A percentile compares a stretch with the other conserved stretches of the same genome.
These are phyloP conservation scores for Keithomyces neogunnii DNA, from an alignment of 2,329 filamentous ascomycete species.

Conservation along the genomic window DNA sequence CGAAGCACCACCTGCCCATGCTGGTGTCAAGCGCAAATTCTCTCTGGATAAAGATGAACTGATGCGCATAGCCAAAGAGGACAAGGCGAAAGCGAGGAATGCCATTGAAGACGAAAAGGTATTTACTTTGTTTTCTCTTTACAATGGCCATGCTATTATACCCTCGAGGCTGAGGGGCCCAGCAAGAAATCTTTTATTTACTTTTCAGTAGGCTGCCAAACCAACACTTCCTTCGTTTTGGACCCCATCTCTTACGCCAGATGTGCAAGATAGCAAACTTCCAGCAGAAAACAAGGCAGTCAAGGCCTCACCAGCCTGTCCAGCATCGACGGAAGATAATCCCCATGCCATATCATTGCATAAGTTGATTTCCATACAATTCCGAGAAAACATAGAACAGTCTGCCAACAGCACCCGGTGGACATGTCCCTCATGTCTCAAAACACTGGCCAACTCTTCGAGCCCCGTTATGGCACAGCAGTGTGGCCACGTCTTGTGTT, in stretches of 20 bases:
- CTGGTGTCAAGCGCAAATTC: conserved; percentile 61
- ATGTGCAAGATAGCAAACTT: conserved; percentile 34
- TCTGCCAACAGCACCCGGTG: conserved; percentile 34
- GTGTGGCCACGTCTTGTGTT: conserved; percentile 88
- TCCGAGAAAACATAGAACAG: conserved; percentile 57
- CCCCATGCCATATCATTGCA: conserved; percentile 74
- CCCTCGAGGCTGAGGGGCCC: background rate
- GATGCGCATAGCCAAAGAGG: conserved; percentile 57
- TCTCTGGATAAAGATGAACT: conserved; percentile 67
- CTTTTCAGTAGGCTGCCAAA: conserved; percentile 45
- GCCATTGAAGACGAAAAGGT: conserved; percentile 68
- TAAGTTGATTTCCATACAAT: conserved; percentile 65
- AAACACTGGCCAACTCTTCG: conserved; percentile 71
- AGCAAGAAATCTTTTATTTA: background rate
- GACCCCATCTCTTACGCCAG: conserved; percentile 77
- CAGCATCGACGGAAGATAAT: conserved; percentile 57
- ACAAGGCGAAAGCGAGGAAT: conserved; percentile 60
- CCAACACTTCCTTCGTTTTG: conserved; percentile 78
- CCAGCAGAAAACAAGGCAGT: conserved; percentile 48
- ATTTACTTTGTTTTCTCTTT: conserved; percentile 1
- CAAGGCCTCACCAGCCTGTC: conserved; percentile 68
- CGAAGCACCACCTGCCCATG: conserved; percentile 4
- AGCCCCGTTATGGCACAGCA: conserved; percentile 77
- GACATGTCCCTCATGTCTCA: conserved; percentile 79
- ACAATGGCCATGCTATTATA: background rate